Evolutionary conservation across 495 filamentous ascomycete genomes (phyloP).

Genomic region (Neurospora africana): DNA sequence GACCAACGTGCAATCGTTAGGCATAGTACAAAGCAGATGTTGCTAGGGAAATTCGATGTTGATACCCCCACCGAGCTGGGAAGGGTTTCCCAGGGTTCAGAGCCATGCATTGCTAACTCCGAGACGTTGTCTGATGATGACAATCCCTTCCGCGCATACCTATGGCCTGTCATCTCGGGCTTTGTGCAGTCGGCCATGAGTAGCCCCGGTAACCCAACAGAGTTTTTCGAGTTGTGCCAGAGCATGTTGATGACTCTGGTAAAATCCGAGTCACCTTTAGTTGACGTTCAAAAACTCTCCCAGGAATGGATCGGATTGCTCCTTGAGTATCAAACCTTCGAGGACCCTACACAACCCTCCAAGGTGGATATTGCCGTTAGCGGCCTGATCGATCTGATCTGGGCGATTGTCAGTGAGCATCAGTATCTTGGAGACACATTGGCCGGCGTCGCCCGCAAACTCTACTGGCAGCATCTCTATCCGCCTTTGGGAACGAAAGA

Average conservation of each 20-base stretch:
- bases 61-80: neutral
- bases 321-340: constrained; percentile 20
- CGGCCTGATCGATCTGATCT: constrained; percentile 31
- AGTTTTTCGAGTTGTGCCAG: constrained; percentile 35
- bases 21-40: constrained; percentile 28
- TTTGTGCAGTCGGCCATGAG: constrained; percentile 30
- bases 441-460: constrained; percentile 39
- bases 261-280: constrained; percentile 34
- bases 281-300: constrained; percentile 34
- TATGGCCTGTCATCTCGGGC: constrained; percentile 38
- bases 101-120: neutral
- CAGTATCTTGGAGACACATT: neutral
- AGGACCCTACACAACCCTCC: constrained; percentile 40
- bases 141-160: constrained; percentile 25
- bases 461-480: constrained; percentile 64
- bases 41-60: constrained; percentile 17
- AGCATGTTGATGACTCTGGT: constrained; percentile 45
- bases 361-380: constrained; percentile 36
- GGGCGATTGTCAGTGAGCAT: constrained; percentile 8
- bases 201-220: constrained; percentile 28
- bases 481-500: constrained; percentile 39
- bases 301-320: constrained; percentile 14
- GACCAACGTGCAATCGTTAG: constrained; percentile 32
- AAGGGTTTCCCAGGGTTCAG: neutral
- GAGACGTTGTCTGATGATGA: neutral